phyloP scores from a whole-genome alignment of 768 basidiomycete genomes.

The Amylocystis lapponica region DNA sequence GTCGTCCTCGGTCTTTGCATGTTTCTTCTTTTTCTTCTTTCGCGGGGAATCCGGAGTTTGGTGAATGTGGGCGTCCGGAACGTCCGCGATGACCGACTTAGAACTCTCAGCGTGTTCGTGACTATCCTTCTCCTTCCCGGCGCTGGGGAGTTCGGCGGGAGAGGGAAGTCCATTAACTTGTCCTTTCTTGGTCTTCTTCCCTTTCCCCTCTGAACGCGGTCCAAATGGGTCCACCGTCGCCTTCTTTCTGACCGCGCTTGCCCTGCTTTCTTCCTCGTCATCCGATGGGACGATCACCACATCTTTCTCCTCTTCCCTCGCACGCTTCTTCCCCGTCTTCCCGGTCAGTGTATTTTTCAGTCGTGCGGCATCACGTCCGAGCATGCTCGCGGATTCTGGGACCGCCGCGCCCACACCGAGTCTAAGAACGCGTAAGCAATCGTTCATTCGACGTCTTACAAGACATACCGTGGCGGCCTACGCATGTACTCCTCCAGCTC shows the following conservation, averaged over 20 bases:
- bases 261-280: slow-evolving; percentile 56
- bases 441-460: neutral
- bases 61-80: neutral
- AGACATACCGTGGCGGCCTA: slow-evolving; percentile 60
- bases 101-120: no score
- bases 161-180: no score
- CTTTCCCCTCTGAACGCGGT: no score
- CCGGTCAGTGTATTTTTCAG: slow-evolving; percentile 55
- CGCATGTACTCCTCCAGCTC: slow-evolving; percentile 65
- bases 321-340: slow-evolving; percentile 44
- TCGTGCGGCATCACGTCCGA: slow-evolving; percentile 51
- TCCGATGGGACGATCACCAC: slow-evolving; percentile 21
- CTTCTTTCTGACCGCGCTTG: slow-evolving; percentile 55
- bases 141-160: no score
- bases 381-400: slow-evolving; percentile 38
- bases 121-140: no score
- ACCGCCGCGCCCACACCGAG: slow-evolving; percentile 70
- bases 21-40: slow-evolving; percentile 2
- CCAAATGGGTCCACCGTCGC: slow-evolving; percentile 52
- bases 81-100: no score
- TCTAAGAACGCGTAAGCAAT: slow-evolving; percentile 31
- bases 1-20: neutral
- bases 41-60: neutral
- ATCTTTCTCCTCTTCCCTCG: slow-evolving; percentile 35
- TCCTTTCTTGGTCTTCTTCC: slow-evolving; percentile 40